phyloP scores from a whole-genome alignment of 805 yeast species.

The Sungouiozyma ichnusensis region DNA sequence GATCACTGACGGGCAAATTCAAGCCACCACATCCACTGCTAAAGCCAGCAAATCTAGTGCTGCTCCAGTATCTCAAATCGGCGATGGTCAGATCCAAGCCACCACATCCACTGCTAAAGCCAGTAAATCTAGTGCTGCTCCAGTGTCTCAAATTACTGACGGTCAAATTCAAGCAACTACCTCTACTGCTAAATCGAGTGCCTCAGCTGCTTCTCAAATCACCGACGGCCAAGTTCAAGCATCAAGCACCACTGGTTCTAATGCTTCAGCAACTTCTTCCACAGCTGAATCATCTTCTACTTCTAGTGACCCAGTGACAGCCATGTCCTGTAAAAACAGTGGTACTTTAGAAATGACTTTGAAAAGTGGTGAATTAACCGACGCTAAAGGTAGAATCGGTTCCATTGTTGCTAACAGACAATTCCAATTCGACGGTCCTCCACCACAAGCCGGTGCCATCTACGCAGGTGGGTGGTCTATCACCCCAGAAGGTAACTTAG shows the following conservation, averaged over 20 bases:
- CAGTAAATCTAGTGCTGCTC: constrained; percentile 24
- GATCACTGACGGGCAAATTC: constrained; percentile 36
- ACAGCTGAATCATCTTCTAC: constrained; percentile 12
- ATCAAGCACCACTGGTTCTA: constrained; percentile 12
- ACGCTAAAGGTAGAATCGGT: constrained; percentile 48
- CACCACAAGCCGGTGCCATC: constrained; percentile 57
- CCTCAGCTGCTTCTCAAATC: constrained; percentile 27
- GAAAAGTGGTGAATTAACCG: constrained; percentile 37
- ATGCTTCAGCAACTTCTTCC: constrained; percentile 13
- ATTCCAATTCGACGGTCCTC: constrained; percentile 64
- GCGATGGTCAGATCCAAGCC: constrained; percentile 44
- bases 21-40: constrained; percentile 24
- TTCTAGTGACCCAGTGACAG: constrained; percentile 23
- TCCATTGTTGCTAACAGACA: constrained; percentile 62
- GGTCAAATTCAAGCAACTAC: constrained; percentile 31
- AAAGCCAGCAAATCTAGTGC: constrained; percentile 32
- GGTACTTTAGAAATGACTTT: constrained; percentile 41
- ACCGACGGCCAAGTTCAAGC: constrained; percentile 22
- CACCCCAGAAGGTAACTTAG: constrained; percentile 41
- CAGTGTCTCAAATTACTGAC: constrained; percentile 32
- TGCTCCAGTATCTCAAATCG: constrained; percentile 36
- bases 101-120: constrained; percentile 32
- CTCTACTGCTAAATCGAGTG: constrained; percentile 29
- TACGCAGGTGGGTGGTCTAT: constrained; percentile 51
- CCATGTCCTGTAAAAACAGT: constrained; percentile 31